Evolutionary conservation across 2,329 filamentous ascomycete species (phyloP).

Genomic region (Penicillium thymicola): DNA sequence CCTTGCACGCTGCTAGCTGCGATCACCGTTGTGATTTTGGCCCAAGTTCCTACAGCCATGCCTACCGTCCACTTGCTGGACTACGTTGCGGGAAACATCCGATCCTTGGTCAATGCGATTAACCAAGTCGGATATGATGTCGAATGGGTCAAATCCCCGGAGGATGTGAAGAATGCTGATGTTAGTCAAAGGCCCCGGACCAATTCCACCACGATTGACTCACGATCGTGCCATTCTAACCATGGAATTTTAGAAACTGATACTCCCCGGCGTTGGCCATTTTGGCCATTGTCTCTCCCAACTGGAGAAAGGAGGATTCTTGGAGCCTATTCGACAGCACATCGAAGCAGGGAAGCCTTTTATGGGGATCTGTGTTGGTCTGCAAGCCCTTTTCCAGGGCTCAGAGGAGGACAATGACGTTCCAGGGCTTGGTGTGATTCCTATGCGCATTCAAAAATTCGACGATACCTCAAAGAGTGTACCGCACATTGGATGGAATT

Average conservation of each 20-base stretch:
- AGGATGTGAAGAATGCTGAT: constrained; percentile 80
- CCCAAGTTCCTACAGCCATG: constrained; percentile 30
- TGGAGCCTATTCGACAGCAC: constrained; percentile 77
- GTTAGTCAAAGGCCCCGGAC: constrained; percentile 48
- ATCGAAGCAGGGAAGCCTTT: constrained; percentile 92
- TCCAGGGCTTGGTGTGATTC: constrained; percentile 72
- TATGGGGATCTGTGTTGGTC: constrained; percentile 93
- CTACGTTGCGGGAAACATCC: constrained; percentile 95
- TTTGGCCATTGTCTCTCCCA: constrained; percentile 94
- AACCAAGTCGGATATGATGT: constrained; percentile 92
- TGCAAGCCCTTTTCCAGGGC: constrained; percentile 84
- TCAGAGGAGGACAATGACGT: constrained; percentile 74
- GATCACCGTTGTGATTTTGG: not conserved
- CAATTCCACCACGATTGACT: not conserved
- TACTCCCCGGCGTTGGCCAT: constrained; percentile 93
- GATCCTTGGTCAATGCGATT: constrained; percentile 94
- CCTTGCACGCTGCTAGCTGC: not conserved
- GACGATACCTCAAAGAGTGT: constrained; percentile 76
- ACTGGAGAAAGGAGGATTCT: constrained; percentile 75
- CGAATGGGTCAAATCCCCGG: constrained; percentile 83
- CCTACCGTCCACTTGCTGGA: constrained; percentile 58
- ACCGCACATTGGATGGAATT: constrained; percentile 99
- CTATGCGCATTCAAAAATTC: constrained; percentile 70
- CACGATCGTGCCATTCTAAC: not conserved
- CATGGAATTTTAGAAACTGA: constrained; percentile 67